These are phyloP conservation scores for Scolecobasidium constrictum DNA, from an alignment of 2,329 filamentous ascomycete species.

Conservation along the genomic window DNA sequence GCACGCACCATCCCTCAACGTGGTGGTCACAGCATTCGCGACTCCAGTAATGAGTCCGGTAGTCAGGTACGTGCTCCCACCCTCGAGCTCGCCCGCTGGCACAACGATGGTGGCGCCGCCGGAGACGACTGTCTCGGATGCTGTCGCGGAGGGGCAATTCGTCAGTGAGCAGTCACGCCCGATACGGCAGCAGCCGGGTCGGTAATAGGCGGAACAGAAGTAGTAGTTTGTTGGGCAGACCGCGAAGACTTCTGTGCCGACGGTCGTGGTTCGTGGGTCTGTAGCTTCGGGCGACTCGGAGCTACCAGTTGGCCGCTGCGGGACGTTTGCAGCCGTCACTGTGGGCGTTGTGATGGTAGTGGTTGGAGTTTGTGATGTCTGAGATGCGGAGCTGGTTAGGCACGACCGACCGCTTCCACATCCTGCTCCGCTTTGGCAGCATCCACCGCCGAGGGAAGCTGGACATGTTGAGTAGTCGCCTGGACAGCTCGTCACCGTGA, in stretches of 20 bases:
- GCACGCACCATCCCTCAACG: conserved; percentile 36
- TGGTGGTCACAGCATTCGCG: conserved; percentile 25
- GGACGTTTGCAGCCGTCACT: conserved; percentile 26
- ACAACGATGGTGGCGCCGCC: conserved; percentile 59
- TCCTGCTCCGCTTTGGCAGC: conserved; percentile 30
- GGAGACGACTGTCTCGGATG: conserved; percentile 53
- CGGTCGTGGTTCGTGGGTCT: conserved; percentile 16
- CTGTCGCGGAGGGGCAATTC: conserved; percentile 54
- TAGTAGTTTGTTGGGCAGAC: conserved; percentile 86
- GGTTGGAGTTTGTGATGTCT: neutral
- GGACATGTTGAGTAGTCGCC: conserved; percentile 35
- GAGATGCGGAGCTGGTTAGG: conserved; percentile 19
- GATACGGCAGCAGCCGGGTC: conserved; percentile 78
- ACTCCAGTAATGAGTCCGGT: conserved; percentile 11
- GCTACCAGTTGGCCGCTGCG: conserved; percentile 30
- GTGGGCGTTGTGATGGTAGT: conserved; percentile 15
- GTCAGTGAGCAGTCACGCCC: conserved; percentile 75
- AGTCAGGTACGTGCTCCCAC: conserved; percentile 10
- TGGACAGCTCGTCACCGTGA: conserved; percentile 25
- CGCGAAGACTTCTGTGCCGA: conserved; percentile 11
- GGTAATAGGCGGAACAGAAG: conserved; percentile 70
- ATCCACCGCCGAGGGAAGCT: conserved; percentile 35
- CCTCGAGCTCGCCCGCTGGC: conserved; percentile 38
- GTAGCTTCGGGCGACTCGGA: conserved; percentile 26
- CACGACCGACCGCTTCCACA: conserved; percentile 29